A percentile compares a stretch with the other conserved stretches of the same genome.
Conservation (phyloP, 2,329 filamentous ascomycete genomes). For the Ophiostoma sp. region DNA sequence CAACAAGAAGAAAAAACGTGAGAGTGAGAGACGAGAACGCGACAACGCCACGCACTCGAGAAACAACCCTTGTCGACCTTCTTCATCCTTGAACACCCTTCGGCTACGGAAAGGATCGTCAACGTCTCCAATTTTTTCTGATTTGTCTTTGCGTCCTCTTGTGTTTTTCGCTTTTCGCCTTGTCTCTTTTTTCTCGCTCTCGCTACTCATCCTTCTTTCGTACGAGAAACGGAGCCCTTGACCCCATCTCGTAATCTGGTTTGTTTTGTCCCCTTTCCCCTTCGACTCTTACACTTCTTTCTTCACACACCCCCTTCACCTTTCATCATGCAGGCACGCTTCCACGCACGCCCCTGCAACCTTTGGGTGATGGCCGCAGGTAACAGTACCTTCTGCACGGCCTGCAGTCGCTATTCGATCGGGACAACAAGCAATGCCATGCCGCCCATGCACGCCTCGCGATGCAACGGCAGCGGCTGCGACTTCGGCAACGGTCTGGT, state of each 20-base stretch:
- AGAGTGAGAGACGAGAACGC: not conserved
- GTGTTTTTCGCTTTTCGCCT: not conserved
- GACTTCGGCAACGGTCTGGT: slow-evolving; percentile 15
- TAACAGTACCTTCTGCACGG: slow-evolving; percentile 2
- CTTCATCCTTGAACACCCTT: not conserved
- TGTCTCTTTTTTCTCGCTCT: not conserved
- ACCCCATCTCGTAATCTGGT: slow-evolving; percentile 5
- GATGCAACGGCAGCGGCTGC: slow-evolving; percentile 16
- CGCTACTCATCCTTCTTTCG: not conserved
- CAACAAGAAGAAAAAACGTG: not conserved
- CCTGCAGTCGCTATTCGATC: not conserved
- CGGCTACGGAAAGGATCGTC: slow-evolving; percentile 7
- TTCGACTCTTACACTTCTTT: not conserved
- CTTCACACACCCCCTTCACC: not conserved
- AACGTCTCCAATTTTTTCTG: not conserved
- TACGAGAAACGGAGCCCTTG: not conserved
- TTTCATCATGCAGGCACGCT: not conserved
- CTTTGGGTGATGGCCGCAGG: not conserved
- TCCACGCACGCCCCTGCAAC: slow-evolving; percentile 5
- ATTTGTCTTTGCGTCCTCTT: not conserved
- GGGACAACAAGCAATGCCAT: not conserved
- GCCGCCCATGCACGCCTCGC: slow-evolving; percentile 11
- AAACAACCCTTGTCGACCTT: not conserved
- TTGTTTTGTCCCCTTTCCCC: not conserved
- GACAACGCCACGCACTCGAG: not conserved